Conservation (phyloP, 345 rosid species). For the Mangifera indica region DNA sequence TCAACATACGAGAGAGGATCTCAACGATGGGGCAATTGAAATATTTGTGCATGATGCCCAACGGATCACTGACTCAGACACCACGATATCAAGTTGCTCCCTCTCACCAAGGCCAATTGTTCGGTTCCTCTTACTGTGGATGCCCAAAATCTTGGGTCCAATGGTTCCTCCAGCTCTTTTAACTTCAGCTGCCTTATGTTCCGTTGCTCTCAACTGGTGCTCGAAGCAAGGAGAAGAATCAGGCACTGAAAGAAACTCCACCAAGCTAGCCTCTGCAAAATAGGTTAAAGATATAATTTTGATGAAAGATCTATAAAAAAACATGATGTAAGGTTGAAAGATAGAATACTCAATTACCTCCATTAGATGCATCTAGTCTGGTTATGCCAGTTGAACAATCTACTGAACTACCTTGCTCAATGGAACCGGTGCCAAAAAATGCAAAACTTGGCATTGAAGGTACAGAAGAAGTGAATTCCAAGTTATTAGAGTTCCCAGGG, state of each 20-base stretch:
- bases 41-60: conserved; percentile 67
- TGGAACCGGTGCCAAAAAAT: conserved; percentile 45
- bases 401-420: conserved; percentile 23
- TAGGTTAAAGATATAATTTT: not conserved
- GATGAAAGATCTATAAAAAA: not conserved
- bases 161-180: conserved; percentile 35
- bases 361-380: conserved; percentile 17
- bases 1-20: conserved; percentile 64
- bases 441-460: conserved; percentile 60
- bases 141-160: conserved; percentile 39
- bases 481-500: conserved; percentile 28
- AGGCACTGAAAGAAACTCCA: conserved; percentile 26
- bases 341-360: conserved; percentile 37
- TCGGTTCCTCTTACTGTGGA: conserved; percentile 53
- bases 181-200: conserved; percentile 29
- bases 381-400: conserved; percentile 22
- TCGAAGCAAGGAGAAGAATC: conserved; percentile 30
- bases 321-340: not conserved
- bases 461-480: conserved; percentile 40
- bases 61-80: conserved; percentile 57
- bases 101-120: conserved; percentile 59
- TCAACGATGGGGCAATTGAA: conserved; percentile 48
- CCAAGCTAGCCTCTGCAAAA: conserved; percentile 31
- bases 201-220: conserved; percentile 31
- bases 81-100: conserved; percentile 47